A percentile compares a stretch with the other conserved stretches of the same genome.
These are phyloP conservation scores for Phyllosticta paracitricarpa DNA, from an alignment of 2,329 filamentous ascomycete genomes.

Conservation along the genomic window DNA sequence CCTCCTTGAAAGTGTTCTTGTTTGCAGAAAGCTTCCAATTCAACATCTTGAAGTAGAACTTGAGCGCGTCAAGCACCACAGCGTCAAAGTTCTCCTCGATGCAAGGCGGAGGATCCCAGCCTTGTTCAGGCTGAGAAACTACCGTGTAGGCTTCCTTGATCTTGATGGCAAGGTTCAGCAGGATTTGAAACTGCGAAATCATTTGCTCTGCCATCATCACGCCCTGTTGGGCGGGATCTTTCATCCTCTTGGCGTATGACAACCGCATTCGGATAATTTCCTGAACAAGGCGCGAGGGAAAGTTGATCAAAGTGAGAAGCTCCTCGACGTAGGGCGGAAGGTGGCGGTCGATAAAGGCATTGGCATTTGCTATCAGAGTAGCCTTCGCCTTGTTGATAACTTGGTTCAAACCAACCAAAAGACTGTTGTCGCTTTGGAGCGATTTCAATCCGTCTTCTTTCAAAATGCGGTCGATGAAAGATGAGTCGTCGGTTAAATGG, in stretches of 20 bases:
- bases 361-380: conserved; percentile 78
- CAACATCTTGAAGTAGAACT: conserved; percentile 97
- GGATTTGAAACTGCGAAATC: conserved; percentile 90
- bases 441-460: conserved; percentile 94
- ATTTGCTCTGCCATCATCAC: conserved; percentile 94
- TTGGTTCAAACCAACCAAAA: conserved; percentile 71
- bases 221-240: conserved; percentile 85
- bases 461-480: conserved; percentile 86
- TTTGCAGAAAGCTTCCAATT: conserved; percentile 97
- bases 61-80: conserved; percentile 82
- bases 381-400: conserved; percentile 91
- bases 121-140: conserved; percentile 76
- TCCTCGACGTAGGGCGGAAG: conserved; percentile 95
- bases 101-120: conserved; percentile 91
- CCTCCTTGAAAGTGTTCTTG: conserved; percentile 99
- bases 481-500: conserved; percentile 77
- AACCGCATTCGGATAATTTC: conserved; percentile 91
- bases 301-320: conserved; percentile 90
- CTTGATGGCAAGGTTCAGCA: conserved; percentile 80
- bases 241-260: conserved; percentile 88
- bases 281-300: conserved; percentile 88
- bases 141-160: conserved; percentile 84
- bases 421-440: conserved; percentile 72
- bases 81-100: conserved; percentile 95
- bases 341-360: conserved; percentile 77